Percentiles rank a stretch among this genome's conserved stretches.
Conservation (phyloP, 306 rosid genomes). For the Lathyrus oleraceus region DNA sequence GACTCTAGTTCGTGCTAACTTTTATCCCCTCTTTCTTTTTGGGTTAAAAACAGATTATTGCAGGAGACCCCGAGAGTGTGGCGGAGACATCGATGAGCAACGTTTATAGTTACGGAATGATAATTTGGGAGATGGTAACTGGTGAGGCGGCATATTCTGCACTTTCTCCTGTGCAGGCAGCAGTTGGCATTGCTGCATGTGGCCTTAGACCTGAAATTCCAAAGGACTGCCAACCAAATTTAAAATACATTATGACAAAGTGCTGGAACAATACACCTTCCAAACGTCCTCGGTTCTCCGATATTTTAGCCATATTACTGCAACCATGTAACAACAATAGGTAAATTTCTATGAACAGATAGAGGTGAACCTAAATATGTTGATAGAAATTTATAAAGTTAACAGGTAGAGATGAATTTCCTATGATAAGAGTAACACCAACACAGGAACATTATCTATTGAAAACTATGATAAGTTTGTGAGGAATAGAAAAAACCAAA, state of each 20-base stretch:
- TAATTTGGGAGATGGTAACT: slow-evolving; percentile 92
- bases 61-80: slow-evolving; percentile 94
- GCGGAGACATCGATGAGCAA: slow-evolving; percentile 93
- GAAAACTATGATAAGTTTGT: slow-evolving; percentile 32
- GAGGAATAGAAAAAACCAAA: slow-evolving; percentile 1
- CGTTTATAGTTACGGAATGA: slow-evolving; percentile 92
- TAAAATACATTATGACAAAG: slow-evolving; percentile 74
- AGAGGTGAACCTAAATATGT: slow-evolving; percentile 26
- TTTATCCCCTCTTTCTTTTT: slow-evolving; percentile 7
- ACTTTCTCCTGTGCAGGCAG: slow-evolving; percentile 93
- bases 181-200: slow-evolving; percentile 97
- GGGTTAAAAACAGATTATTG: slow-evolving; percentile 70
- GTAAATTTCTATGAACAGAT: slow-evolving; percentile 37
- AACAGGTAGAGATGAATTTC: slow-evolving; percentile 34
- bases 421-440: slow-evolving; percentile 27
- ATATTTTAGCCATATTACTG: slow-evolving; percentile 62
- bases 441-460: slow-evolving; percentile 4
- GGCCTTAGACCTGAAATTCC: slow-evolving; percentile 98
- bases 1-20: slow-evolving; percentile 17
- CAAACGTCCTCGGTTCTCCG: slow-evolving; percentile 86
- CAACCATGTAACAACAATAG: slow-evolving; percentile 57
- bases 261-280: slow-evolving; percentile 95
- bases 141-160: slow-evolving; percentile 91
- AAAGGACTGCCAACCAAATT: slow-evolving; percentile 79
- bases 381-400: slow-evolving; percentile 35